Percentiles rank a stretch among this genome's conserved stretches.
Conservation (phyloP, 2,329 filamentous ascomycete genomes). For the Beauveria australis region DNA sequence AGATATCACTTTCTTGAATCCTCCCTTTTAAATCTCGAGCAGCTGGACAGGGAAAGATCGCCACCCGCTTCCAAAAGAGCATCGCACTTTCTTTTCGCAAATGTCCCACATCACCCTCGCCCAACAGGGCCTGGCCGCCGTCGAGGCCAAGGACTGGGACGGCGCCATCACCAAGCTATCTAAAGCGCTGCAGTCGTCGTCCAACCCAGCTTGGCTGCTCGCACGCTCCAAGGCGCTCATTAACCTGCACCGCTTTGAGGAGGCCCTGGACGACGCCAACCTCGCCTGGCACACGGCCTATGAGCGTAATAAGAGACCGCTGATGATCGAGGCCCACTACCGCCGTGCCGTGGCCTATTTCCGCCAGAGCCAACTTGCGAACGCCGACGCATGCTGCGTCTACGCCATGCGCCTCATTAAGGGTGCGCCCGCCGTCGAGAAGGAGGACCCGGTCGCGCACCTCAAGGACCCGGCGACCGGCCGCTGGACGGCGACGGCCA, state of each 20-base stretch:
- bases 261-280: conserved; percentile 63
- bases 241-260: conserved; percentile 49
- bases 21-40: too few relatives aligned
- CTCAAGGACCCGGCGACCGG: conserved; percentile 35
- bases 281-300: conserved; percentile 53
- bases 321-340: conserved; percentile 75
- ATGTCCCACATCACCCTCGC: conserved; percentile 48
- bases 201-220: conserved; percentile 70
- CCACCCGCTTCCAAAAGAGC: neutral
- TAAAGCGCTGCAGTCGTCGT: conserved; percentile 54
- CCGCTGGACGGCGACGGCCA: conserved; percentile 35
- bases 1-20: too few relatives aligned
- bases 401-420: conserved; percentile 40
- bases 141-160: conserved; percentile 54
- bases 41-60: neutral
- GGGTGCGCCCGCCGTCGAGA: conserved; percentile 23
- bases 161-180: conserved; percentile 62
- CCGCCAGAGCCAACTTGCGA: conserved; percentile 61
- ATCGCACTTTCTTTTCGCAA: neutral
- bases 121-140: conserved; percentile 55
- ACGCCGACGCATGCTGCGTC: conserved; percentile 63
- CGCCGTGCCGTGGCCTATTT: conserved; percentile 69
- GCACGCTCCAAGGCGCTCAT: conserved; percentile 74
- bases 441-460: conserved; percentile 21
- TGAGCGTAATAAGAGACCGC: conserved; percentile 63